phyloP scores from a whole-genome alignment of 2,329 filamentous ascomycete genomes.

The Aspergillus phoenicis region DNA sequence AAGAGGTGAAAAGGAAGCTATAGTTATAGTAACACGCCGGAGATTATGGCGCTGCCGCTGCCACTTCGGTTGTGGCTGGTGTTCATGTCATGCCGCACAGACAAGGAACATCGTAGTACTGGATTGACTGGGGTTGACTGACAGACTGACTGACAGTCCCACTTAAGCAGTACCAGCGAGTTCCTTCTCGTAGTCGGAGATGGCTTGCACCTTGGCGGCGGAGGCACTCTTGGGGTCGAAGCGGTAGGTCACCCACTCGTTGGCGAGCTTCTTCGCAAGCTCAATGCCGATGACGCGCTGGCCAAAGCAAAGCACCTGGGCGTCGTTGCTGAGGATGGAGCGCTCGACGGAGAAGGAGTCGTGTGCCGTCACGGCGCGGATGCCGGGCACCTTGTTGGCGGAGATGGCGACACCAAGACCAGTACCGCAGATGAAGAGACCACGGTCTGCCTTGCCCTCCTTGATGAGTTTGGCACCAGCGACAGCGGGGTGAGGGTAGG shows the following conservation, averaged over 20 bases:
- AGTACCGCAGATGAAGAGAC: constrained; percentile 78
- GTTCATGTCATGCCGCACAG: too few relatives aligned
- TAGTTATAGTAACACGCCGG: not conserved
- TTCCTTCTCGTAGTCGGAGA: constrained; percentile 47
- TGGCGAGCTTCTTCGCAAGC: constrained; percentile 73
- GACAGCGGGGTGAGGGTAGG: constrained; percentile 78
- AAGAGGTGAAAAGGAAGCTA: constrained; percentile 4
- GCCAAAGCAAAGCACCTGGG: constrained; percentile 84
- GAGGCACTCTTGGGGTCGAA: constrained; percentile 71
- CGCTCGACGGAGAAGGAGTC: constrained; percentile 83
- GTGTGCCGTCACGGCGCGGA: constrained; percentile 86
- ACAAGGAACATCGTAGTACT: not conserved
- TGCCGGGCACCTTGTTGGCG: constrained; percentile 85
- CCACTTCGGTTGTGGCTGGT: too few relatives aligned
- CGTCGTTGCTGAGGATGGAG: constrained; percentile 79
- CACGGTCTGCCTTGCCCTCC: constrained; percentile 67
- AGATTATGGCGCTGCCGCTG: too few relatives aligned
- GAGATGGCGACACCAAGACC: constrained; percentile 83
- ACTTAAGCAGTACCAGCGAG: constrained; percentile 20
- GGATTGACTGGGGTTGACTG: not conserved
- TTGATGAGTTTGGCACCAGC: constrained; percentile 63
- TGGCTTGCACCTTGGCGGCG: constrained; percentile 60
- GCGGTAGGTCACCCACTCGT: constrained; percentile 81
- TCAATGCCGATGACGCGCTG: constrained; percentile 82
- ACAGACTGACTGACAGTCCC: constrained; percentile 8